Evolutionary conservation across 257 asterid species (phyloP).

Genomic region (Primulina eburnea): DNA sequence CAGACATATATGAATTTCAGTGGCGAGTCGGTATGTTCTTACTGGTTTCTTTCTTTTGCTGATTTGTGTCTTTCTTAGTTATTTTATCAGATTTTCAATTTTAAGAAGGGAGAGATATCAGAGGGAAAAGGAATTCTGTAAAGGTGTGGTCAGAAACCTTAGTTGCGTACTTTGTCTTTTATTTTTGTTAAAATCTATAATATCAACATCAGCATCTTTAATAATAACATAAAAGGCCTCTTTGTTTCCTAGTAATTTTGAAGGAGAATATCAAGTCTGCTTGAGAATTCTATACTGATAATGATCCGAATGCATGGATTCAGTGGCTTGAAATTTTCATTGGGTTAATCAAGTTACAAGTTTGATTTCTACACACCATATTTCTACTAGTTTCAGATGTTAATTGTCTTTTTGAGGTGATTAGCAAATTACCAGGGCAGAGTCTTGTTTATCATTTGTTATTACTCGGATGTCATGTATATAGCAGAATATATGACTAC

Average conservation of each 20-base stretch:
- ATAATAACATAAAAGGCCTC: neutral
- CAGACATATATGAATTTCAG: slow-evolving; percentile 94
- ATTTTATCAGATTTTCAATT: slow-evolving; percentile 5
- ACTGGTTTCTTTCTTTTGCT: neutral
- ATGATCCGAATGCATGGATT: slow-evolving; percentile 10
- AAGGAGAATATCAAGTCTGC: neutral
- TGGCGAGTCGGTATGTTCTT: slow-evolving; percentile 78
- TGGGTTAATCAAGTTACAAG: neutral
- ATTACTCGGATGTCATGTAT: neutral
- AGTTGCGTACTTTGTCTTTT: neutral
- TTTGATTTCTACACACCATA: slow-evolving; percentile 1
- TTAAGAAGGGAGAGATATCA: neutral
- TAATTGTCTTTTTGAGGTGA: slow-evolving; percentile 1
- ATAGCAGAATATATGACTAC: slow-evolving; percentile 14
- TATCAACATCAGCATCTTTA: neutral
- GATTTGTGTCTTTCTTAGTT: neutral
- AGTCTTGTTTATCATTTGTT: neutral
- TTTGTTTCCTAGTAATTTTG: neutral
- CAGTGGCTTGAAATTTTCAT: slow-evolving; percentile 1
- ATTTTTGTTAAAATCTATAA: neutral
- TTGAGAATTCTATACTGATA: neutral
- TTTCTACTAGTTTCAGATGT: neutral
- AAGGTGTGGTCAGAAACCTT: slow-evolving; percentile 9
- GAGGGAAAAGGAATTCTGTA: slow-evolving; percentile 3
- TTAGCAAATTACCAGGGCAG: slow-evolving; percentile 1